Base-by-base conservation (phyloP, 2,329 filamentous ascomycete species). In the Colletotrichum zoysiae region DNA sequence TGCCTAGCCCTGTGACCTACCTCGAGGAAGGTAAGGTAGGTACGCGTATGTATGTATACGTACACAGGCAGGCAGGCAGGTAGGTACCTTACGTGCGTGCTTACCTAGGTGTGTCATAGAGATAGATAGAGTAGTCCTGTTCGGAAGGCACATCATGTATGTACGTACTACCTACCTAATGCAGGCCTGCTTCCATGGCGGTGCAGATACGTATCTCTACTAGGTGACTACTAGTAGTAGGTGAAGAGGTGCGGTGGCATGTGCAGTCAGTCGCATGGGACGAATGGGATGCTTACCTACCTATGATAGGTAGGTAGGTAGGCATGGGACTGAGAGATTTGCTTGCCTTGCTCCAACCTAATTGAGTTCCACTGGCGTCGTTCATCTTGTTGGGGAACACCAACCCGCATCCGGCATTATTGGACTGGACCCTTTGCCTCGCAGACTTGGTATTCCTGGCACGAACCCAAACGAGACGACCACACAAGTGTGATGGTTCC, bases 291-390 rank as follows among this genome's bases (percentile, higher is more conserved):
- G n/a, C n/a, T n/a, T n/a, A n/a, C n/a, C n/a, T n/a, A 26, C 50
- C 38, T 40, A 40, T 2, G 56, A 42, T 42, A 16, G 38, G 16
- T n/a, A n/a, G n/a, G 3, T 26, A 26, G 26, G 26, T 2, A 26
- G 26, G 26, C 16, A 6, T 50, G n/a, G 6, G 26, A 23, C 11
- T 30, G 46, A 3, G 48, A 51, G 23, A 18, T 33, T 48, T 48
- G 44, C 20, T 48, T 20, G 14, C 8, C 23, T 23, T 26, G 26
- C 50, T 53, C 26, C 26, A 26, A 26, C 2, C 12, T 42, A 48
- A 48, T 60, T 60, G 57, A 60, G 57, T 60, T 60, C 40, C 23
- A 5, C 14, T 48, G 58, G 58, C 58, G 44, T 46, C 58, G 26
- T 48, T 30, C 50, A 53, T 53, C 50, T 53, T 30, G 26, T 53